Base-by-base conservation (phyloP, 176 grass and related monocot species). In the Echinochloa phyllopogon region DNA sequence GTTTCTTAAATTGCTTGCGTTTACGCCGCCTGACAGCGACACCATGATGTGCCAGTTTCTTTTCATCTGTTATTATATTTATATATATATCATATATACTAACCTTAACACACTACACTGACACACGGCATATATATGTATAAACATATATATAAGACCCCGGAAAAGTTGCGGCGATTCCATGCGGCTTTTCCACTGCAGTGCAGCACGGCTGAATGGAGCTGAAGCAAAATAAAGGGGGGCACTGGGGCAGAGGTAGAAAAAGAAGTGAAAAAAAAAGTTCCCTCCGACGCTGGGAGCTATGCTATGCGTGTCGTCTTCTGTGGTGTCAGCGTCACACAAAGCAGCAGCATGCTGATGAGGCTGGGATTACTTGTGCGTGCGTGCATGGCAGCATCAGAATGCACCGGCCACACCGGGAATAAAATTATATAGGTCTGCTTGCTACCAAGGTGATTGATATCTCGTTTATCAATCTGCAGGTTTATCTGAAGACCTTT, bases 11-110 rank as follows among this genome's bases (percentile, higher is more conserved):
- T 82, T 44, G 66, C 78, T 86, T 85, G 59, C 65, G 65, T 67
- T 69, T 65, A 74, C 71, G 78, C 74, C 18, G 67, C 78, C 83
- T 88, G 88, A 91, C 67, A 62, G 77, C 63, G 88, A 94, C 88
- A 86, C 70, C 75, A 88, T 81, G 83, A 89, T 88, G 79, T 86
- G 80, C 69, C 59, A 65, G 65, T 88, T 83, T 66, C 70, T 87
- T 87, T 74, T 80, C 29, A 87, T 83, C 61, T 53, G 42, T 38
- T 61, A 50, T 62, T 79, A 58, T 23, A 65, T 23, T n/a, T 64
- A 0, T 21, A 12, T 76, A 43, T 68, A 42, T 68, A 69, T 55
- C 2, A 50, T 37, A 74, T 52, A 52, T 74, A 10, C 6, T 20
- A 74, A 74, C 71, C 20, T 8, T 48, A 27, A 49, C 36, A 3